Evolutionary conservation across 306 rosid genomes (phyloP).

Genomic region (Glycine soja): DNA sequence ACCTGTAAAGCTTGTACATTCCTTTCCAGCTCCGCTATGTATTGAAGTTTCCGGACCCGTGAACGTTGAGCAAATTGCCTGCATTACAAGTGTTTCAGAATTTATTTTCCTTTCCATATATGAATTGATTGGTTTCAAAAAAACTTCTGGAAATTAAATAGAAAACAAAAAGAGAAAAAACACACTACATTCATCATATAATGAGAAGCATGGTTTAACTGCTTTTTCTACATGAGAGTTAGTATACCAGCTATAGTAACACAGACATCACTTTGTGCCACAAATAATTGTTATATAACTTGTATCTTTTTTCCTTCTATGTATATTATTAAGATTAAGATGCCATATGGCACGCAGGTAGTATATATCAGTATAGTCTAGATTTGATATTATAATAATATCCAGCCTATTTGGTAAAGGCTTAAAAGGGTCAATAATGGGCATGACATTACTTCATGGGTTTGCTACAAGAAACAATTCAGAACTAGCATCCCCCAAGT

Average conservation of each 20-base stretch:
- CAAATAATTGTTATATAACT: neutral
- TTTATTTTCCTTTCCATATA: constrained; percentile 1
- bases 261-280: constrained; percentile 30
- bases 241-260: constrained; percentile 23
- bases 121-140: constrained; percentile 13
- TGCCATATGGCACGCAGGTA: neutral
- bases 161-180: constrained; percentile 1
- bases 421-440: constrained; percentile 22
- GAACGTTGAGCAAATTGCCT: constrained; percentile 99
- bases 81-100: constrained; percentile 52
- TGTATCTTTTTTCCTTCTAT: constrained; percentile 13
- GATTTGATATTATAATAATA: constrained; percentile 14
- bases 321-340: constrained; percentile 3
- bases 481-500: constrained; percentile 32
- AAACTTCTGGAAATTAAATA: constrained; percentile 14
- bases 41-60: constrained; percentile 96
- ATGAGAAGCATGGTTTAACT: constrained; percentile 18
- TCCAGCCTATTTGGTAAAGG: neutral
- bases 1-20: constrained; percentile 96
- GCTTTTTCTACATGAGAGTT: neutral
- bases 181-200: neutral
- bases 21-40: constrained; percentile 98
- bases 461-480: constrained; percentile 30
- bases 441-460: constrained; percentile 11
- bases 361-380: constrained; percentile 16